phyloP scores from a whole-genome alignment of 108 stramenopile genomes.

The Aurantiochytrium sp. region DNA sequence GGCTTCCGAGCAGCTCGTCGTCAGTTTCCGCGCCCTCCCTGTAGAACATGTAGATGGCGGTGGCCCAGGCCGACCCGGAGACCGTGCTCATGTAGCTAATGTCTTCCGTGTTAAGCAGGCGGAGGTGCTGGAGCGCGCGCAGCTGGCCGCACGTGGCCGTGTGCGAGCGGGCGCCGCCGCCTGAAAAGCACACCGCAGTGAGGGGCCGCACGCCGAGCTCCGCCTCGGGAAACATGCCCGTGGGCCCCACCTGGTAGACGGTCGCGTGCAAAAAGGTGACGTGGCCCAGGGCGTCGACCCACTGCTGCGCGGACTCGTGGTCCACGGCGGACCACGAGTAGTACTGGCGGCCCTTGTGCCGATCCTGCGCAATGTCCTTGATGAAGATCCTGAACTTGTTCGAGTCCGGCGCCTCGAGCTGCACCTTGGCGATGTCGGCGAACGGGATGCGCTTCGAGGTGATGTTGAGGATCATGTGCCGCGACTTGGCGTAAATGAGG shows the following conservation, averaged over 20 bases:
- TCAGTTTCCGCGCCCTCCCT: background rate
- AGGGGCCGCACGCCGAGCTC: background rate
- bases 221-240: background rate
- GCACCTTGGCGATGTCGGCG: background rate
- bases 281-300: background rate
- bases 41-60: slow-evolving; percentile 9
- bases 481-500: background rate
- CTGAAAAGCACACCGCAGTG: slow-evolving; percentile 18
- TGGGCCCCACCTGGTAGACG: background rate
- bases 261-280: background rate
- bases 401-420: background rate
- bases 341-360: background rate
- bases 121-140: background rate
- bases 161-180: background rate
- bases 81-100: slow-evolving; percentile 5
- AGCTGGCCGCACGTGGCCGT: background rate
- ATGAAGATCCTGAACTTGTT: background rate
- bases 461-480: background rate
- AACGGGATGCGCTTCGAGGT: slow-evolving; percentile 12
- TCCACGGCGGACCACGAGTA: background rate
- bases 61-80: slow-evolving; percentile 9
- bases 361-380: background rate
- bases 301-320: background rate
- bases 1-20: background rate
- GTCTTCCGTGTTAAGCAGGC: background rate